Base-by-base conservation (phyloP, 2,329 filamentous ascomycete species). In the Dryadomyces quercus-mongolicae region DNA sequence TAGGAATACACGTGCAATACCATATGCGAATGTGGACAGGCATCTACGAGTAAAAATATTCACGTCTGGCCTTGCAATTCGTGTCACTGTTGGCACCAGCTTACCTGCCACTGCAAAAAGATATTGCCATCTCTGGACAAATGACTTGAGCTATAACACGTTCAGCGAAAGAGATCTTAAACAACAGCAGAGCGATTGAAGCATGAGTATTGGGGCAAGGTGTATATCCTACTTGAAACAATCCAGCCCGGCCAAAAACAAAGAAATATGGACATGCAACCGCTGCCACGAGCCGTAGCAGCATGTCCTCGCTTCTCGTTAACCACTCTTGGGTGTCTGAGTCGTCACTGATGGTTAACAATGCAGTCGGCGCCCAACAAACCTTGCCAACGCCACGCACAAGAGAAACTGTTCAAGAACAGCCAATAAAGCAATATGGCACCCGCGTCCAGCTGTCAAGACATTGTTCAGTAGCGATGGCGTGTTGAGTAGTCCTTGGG, bases 401-500 rank as follows among this genome's bases (percentile, higher is more conserved):
- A 31, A 31, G 25, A 31, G 25, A 31, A 8, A 8, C 25, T 31
- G 25, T 31, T 31, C 25, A 4, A 31, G 25, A 31, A 4, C 25
- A 31, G 36, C 36, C 10, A 40, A 16, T 38, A 38, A 38, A 38
- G 13, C 34, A 40, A 40, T 4, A 40, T 5, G 15, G 15, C 36
- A 40, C 15, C 36, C 36, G 4, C 36, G 15, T 40, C n/a, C n/a
- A n/a, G n/a, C n/a, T n/a, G n/a, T n/a, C n/a, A n/a, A n/a, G n/a
- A n/a, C n/a, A n/a, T n/a, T n/a, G 3, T 12, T 52, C 49, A 87
- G 65, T 87, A 87, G 56, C 83, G 72, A 64, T 86, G 87, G 64
- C 83, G 74, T 2, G 84, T 86, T 40, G 81, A 85, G 61, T 71
- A 75, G 67, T 83, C 90, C 76, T 97, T 98, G 1, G 92, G 93